phyloP scores from a whole-genome alignment of 2,329 filamentous ascomycete genomes.

The Lecanoromycetidae sp. region DNA sequence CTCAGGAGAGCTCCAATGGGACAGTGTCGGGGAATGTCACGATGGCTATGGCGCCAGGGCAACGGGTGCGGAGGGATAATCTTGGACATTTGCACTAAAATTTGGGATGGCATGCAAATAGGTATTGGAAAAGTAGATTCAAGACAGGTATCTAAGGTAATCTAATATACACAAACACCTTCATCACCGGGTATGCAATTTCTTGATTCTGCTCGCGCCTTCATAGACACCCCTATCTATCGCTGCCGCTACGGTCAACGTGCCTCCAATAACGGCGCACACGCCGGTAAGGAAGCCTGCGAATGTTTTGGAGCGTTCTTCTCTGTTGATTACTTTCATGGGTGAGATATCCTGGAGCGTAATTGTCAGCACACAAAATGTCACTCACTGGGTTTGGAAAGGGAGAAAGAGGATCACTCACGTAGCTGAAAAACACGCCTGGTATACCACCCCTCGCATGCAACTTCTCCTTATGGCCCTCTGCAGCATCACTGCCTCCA shows the following conservation, averaged over 20 bases:
- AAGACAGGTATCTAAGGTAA: neutral
- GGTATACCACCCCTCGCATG: constrained; percentile 86
- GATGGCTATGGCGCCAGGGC: neutral
- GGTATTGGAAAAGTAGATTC: neutral
- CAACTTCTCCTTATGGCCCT: constrained; percentile 82
- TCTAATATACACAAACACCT: neutral
- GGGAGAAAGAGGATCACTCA: neutral
- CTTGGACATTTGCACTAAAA: constrained; percentile 13
- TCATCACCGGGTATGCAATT: constrained; percentile 54
- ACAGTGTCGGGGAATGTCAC: constrained; percentile 13
- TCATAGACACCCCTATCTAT: constrained; percentile 87
- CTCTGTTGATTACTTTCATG: constrained; percentile 98
- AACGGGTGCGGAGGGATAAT: constrained; percentile 14
- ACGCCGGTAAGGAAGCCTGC: constrained; percentile 85
- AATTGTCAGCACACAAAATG: neutral
- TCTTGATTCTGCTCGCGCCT: constrained; percentile 64
- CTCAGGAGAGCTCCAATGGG: constrained; percentile 3
- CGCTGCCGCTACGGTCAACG: constrained; percentile 86
- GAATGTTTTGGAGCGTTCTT: constrained; percentile 79
- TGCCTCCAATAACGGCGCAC: constrained; percentile 89
- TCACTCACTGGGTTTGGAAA: constrained; percentile 31
- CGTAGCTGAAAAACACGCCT: constrained; percentile 96
- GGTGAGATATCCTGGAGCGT: constrained; percentile 99
- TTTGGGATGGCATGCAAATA: neutral
- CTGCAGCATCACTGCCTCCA: constrained; percentile 71